Base-by-base conservation (phyloP, 164 flowering plant species). In the Nymphaea colorata region DNA sequence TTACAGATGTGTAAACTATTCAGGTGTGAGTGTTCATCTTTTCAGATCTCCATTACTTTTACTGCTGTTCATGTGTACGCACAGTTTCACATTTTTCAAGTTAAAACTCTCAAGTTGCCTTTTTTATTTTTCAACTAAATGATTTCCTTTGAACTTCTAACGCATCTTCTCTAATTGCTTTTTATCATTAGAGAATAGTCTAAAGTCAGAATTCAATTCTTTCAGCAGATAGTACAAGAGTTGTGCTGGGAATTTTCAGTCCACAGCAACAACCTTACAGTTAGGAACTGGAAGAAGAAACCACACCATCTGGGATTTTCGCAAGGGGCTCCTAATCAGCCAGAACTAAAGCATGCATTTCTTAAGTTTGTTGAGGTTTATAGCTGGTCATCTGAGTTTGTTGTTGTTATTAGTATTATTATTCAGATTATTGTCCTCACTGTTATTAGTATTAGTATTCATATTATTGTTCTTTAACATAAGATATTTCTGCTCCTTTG, bases 231-330 rank as follows among this genome's bases (percentile, higher is more conserved):
- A 79, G 65, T 41, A 72, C 84, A 73, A 84, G 69, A 65, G 72
- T 69, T 43, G 80, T 84, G 87, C 66, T 84, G 41, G 87, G 87
- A 71, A 84, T 82, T 18, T 84, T 80, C 47, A 81, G 84, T 68
- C 87, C 87, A 62, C 84, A 81, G 68, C 67, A 42, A 59, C 83
- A 84, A 43, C 83, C 85, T 41, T 82, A 84, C 69, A 71, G 75
- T 0, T 74, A 70, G 66, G 83, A 73, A 69, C 47, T 82, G 67
- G 79, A 73, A 42, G 84, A 84, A 74, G 85, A 84, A 41, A 76
- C 78, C 43, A 82, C 82, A 14, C 87, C 85, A 6, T 77, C 83
- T 15, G 84, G 85, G 14, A 62, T 79, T 6, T 79, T 84, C 67
- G 85, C 85, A 0, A 79, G 87, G 60, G 87, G 87, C 11, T 75